Conservation (phyloP, 129 eudicot genomes). For the Chrysanthemum seticuspe region DNA sequence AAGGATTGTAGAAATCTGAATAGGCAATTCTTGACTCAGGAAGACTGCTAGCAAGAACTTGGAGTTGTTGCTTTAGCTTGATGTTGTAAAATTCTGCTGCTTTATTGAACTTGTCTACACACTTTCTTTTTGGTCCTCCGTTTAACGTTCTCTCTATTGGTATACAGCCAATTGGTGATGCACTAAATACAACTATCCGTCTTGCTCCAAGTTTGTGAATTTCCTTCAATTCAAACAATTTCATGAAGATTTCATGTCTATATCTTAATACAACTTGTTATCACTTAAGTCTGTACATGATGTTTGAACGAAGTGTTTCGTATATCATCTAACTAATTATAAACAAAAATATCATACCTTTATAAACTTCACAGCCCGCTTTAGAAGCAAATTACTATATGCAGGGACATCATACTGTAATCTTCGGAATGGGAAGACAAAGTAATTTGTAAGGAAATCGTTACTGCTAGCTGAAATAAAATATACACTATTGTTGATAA, state of each 20-base stretch:
- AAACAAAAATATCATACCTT: conserved; percentile 36
- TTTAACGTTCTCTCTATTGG: conserved; percentile 62
- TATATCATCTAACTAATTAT: background rate
- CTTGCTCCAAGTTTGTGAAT: conserved; percentile 64
- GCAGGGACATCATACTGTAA: conserved; percentile 38
- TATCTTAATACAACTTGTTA: no score
- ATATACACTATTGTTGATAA: conserved; percentile 38
- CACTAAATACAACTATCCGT: conserved; percentile 48
- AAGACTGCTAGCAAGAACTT: conserved; percentile 23
- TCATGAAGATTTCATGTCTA: no score
- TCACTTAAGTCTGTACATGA: no score
- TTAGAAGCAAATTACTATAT: conserved; percentile 43
- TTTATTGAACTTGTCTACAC: conserved; percentile 40
- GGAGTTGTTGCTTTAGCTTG: conserved; percentile 35
- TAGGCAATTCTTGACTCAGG: conserved; percentile 39
- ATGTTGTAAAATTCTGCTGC: conserved; percentile 41
- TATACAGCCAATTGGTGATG: conserved; percentile 66
- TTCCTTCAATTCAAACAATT: conserved; percentile 38
- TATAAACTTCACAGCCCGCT: conserved; percentile 37
- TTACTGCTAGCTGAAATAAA: conserved; percentile 53
- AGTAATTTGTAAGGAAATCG: conserved; percentile 68
- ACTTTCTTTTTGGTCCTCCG: conserved; percentile 57
- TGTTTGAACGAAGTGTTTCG: background rate
- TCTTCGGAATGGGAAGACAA: conserved; percentile 39
- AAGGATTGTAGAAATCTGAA: conserved; percentile 45